Conservation (phyloP, 371 early-diverging fungal species). For the Actinomortierella wolfii region DNA sequence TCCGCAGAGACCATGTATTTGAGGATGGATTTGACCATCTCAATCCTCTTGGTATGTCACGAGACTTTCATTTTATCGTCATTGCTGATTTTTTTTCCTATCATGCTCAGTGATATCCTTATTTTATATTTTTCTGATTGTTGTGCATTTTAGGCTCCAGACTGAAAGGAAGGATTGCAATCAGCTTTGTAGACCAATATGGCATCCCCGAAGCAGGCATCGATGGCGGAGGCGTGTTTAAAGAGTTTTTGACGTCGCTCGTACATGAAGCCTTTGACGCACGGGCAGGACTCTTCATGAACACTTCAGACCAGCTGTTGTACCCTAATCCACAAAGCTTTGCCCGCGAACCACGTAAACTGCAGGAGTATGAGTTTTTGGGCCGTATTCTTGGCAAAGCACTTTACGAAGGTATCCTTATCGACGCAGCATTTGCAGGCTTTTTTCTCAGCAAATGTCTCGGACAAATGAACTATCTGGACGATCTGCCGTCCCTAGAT, state of each 20-base stretch:
- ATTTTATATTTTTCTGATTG: background rate
- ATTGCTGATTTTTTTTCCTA: background rate
- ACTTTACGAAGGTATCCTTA: conserved; percentile 88
- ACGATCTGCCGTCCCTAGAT: conserved; percentile 91
- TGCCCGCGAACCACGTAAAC: conserved; percentile 62
- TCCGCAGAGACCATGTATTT: conserved; percentile 82
- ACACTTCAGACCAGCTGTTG: conserved; percentile 75
- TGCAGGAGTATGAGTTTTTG: conserved; percentile 81
- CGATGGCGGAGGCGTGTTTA: conserved; percentile 87
- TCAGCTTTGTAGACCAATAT: conserved; percentile 85
- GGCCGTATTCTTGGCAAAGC: conserved; percentile 95
- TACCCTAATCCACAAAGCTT: conserved; percentile 79
- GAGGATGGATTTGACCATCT: conserved; percentile 86
- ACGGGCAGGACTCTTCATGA: conserved; percentile 77
- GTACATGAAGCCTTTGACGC: conserved; percentile 81
- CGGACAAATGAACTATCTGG: conserved; percentile 68
- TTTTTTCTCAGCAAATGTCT: conserved; percentile 93
- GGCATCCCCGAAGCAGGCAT: conserved; percentile 92
- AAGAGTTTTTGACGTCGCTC: conserved; percentile 79
- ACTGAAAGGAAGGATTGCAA: conserved; percentile 79
- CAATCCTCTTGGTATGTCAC: conserved; percentile 54
- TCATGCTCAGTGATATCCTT: background rate
- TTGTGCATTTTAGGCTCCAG: conserved; percentile 40
- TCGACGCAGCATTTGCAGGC: conserved; percentile 91
- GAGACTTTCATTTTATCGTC: background rate